Base-by-base conservation (phyloP, 164 flowering plant genomes). In the Vitis labrusca region DNA sequence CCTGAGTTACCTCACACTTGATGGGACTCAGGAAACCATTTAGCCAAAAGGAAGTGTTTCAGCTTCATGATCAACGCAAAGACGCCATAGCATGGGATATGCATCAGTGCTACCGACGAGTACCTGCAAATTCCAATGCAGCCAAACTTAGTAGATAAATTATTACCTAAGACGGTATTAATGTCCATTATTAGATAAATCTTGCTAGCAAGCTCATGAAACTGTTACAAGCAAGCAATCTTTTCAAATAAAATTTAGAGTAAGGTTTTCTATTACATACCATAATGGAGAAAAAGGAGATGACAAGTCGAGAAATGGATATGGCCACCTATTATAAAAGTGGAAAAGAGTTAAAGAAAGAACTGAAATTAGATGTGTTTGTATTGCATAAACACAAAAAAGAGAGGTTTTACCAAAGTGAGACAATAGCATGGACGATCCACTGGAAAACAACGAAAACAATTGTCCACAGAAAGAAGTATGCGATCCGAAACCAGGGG, bases 401-500 rank as follows among this genome's bases (percentile, higher is more conserved):
- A 61, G 16, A 27, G 59, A 10, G 19, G 66, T 37, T 53, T 73
- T 89, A 91, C 97, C 90, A 80, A 5, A 85, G 51, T 27, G 82
- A 77, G 64, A 86, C 70, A 67, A 79, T 85, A 44, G 97, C 93
- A 78, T 95, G 99, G 65, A 95, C 69, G 15, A 87, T 57, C 99
- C 99, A 95, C 57, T 91, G 99, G 74, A 93, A 86, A 66, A 89
- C 60, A 23, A 91, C 96, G 53, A 72, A 95, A 10, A 67, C 58
- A 48, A 80, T 70, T 3, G 97, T 95, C 91, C 92, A 95, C n/a
- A 90, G 73, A 65, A 86, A 73, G 79, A 93, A 90, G 81, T 94
- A 94, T 29, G 91, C 86, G 16, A 95, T 84, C 53, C 98, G 87
- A 67, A 93, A 95, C 92, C 92, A 84, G 29, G 94, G 97, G 59